Percentiles rank a stretch among this genome's conserved stretches.
Evolutionary conservation across 2,329 filamentous ascomycete species (phyloP).

Genomic region (Tolypocladium paradoxum): DNA sequence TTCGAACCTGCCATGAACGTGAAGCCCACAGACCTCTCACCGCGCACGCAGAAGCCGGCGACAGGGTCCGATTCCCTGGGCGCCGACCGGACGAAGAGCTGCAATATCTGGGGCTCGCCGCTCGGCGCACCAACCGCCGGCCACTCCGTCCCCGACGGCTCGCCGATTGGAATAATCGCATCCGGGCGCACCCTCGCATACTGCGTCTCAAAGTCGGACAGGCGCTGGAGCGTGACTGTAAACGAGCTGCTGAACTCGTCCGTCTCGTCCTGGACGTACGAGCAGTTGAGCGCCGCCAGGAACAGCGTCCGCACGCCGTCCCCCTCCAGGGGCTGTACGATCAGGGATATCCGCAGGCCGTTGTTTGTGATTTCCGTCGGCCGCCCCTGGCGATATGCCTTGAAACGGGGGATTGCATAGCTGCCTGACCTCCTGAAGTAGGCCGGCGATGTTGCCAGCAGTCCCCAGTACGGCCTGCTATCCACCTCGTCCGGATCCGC

Average conservation of each 20-base stretch:
- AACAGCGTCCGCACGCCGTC: not conserved
- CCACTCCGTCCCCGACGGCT: not conserved
- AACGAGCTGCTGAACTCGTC: not conserved
- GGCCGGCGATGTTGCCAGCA: slow-evolving; percentile 5
- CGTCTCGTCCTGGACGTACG: not conserved
- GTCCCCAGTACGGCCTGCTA: slow-evolving; percentile 3
- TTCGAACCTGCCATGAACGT: not conserved
- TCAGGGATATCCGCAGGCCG: slow-evolving; percentile 3
- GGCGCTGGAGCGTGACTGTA: slow-evolving; percentile 3
- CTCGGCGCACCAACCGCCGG: not conserved
- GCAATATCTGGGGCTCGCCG: not conserved
- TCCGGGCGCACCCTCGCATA: slow-evolving; percentile 4
- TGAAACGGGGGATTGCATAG: not conserved
- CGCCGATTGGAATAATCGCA: not conserved
- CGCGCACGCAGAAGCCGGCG: not conserved
- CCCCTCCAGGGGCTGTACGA: not conserved
- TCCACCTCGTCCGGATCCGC: slow-evolving; percentile 4
- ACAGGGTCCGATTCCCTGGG: not conserved
- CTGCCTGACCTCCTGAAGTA: slow-evolving; percentile 3
- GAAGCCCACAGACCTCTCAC: not conserved
- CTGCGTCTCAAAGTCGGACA: slow-evolving; percentile 5
- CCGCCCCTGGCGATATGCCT: not conserved
- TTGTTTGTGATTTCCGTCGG: slow-evolving; percentile 3
- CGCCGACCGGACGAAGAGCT: not conserved
- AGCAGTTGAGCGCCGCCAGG: not conserved